phyloP scores from a whole-genome alignment of 768 basidiomycete species.

The Auriscalpium orientale region DNA sequence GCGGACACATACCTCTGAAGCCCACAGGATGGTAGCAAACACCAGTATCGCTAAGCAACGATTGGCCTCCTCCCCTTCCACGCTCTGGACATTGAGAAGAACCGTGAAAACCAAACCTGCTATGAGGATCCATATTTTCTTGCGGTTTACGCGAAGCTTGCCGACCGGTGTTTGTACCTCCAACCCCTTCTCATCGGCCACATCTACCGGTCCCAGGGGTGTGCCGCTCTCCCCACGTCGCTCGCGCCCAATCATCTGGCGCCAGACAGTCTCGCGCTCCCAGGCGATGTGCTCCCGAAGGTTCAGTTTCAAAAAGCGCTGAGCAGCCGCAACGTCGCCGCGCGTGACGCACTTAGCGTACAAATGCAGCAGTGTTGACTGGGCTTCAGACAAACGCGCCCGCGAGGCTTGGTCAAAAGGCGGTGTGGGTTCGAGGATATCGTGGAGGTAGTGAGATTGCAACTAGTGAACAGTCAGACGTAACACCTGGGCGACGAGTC shows the following conservation, averaged over 20 bases:
- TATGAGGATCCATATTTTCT: constrained; percentile 47
- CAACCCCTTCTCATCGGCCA: constrained; percentile 37
- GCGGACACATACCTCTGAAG: constrained; percentile 67
- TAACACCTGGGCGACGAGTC: neutral
- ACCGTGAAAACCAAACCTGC: constrained; percentile 51
- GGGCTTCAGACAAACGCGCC: constrained; percentile 49
- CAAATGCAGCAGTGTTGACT: constrained; percentile 54
- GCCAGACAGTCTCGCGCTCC: constrained; percentile 97
- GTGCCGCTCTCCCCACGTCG: constrained; percentile 48
- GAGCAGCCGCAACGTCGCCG: constrained; percentile 60
- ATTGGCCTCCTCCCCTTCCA: constrained; percentile 67
- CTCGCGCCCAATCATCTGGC: constrained; percentile 85
- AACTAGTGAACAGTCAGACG: constrained; percentile 34
- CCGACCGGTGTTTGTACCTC: constrained; percentile 60
- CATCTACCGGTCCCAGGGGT: constrained; percentile 9
- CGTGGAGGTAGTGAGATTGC: constrained; percentile 70
- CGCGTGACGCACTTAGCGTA: constrained; percentile 83
- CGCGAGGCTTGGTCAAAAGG: constrained; percentile 67
- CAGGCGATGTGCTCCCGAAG: constrained; percentile 93
- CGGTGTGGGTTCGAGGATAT: constrained; percentile 52
- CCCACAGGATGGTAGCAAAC: constrained; percentile 93
- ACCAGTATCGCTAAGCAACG: constrained; percentile 85
- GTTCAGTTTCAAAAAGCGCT: constrained; percentile 77
- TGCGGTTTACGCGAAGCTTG: constrained; percentile 53
- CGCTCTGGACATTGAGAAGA: constrained; percentile 51